Conservation (phyloP, 805 yeast genomes). For the Ogataea nakhonphanomensis region DNA sequence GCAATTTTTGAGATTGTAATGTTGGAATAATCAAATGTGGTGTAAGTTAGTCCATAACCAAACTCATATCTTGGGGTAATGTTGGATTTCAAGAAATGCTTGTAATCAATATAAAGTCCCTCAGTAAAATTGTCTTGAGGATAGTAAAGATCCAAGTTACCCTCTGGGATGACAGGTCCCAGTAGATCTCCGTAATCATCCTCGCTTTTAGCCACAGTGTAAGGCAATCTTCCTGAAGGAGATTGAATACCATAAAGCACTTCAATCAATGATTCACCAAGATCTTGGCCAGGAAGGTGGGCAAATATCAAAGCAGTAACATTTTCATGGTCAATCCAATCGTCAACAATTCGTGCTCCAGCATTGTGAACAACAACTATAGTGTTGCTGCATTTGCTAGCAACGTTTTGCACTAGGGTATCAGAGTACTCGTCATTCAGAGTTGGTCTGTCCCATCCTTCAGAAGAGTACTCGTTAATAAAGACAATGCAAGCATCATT, state of each 20-base stretch:
- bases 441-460: conserved; percentile 52
- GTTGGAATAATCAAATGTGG: conserved; percentile 37
- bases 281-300: conserved; percentile 33
- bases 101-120: conserved; percentile 52
- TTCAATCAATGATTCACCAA: conserved; percentile 56
- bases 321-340: conserved; percentile 52
- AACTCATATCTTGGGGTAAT: conserved; percentile 58
- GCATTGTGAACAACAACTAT: conserved; percentile 58
- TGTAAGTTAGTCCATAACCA: conserved; percentile 59
- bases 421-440: conserved; percentile 57
- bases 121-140: conserved; percentile 46
- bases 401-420: conserved; percentile 45
- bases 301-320: conserved; percentile 55
- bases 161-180: conserved; percentile 27
- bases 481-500: conserved; percentile 51
- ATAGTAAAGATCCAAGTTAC: conserved; percentile 29
- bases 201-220: conserved; percentile 54
- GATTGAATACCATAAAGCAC: conserved; percentile 57
- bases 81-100: conserved; percentile 53
- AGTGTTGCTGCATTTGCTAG: conserved; percentile 49
- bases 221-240: conserved; percentile 63
- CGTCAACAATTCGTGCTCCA: conserved; percentile 58
- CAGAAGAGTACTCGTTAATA: conserved; percentile 55
- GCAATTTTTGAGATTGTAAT: conserved; percentile 5
- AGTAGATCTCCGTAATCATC: conserved; percentile 40